Evolutionary conservation across 2,329 filamentous ascomycete genomes (phyloP).

Genomic region (Cladosporium cucumerinum): DNA sequence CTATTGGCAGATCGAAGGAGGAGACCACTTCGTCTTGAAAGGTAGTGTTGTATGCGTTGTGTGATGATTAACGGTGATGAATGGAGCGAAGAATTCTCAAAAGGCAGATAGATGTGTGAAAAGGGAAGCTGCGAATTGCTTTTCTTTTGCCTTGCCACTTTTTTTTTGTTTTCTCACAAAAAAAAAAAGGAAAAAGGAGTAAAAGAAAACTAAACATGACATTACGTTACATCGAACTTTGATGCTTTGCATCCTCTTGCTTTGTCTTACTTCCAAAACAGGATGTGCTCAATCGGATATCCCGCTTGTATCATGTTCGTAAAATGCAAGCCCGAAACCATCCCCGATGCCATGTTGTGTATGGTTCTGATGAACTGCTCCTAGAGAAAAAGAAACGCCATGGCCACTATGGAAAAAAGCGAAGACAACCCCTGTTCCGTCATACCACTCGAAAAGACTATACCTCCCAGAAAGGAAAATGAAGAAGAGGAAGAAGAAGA

Average conservation of each 20-base stretch:
- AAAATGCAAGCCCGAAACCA: neutral
- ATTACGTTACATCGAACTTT: neutral
- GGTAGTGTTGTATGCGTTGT: neutral
- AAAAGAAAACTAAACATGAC: neutral
- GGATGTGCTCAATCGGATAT: too few species aligned
- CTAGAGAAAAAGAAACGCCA: too few species aligned
- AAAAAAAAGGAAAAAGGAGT: neutral
- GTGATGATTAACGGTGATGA: conserved; percentile 10
- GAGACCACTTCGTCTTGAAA: neutral
- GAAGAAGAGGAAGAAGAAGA: neutral
- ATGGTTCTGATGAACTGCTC: neutral
- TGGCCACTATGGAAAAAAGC: neutral
- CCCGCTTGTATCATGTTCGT: neutral
- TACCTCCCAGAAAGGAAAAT: neutral
- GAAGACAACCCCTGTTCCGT: neutral
- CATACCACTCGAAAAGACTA: neutral
- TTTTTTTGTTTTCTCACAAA: too few species aligned
- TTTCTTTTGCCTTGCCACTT: too few species aligned
- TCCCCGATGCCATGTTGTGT: neutral
- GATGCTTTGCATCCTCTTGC: neutral
- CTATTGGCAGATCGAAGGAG: conserved; percentile 41
- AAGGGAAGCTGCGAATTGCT: neutral
- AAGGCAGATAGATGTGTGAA: neutral
- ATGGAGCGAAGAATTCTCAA: neutral
- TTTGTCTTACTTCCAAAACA: neutral